Evolutionary conservation across 2,329 filamentous ascomycete species (phyloP).

Genomic region (Westerdykella aurantiaca): DNA sequence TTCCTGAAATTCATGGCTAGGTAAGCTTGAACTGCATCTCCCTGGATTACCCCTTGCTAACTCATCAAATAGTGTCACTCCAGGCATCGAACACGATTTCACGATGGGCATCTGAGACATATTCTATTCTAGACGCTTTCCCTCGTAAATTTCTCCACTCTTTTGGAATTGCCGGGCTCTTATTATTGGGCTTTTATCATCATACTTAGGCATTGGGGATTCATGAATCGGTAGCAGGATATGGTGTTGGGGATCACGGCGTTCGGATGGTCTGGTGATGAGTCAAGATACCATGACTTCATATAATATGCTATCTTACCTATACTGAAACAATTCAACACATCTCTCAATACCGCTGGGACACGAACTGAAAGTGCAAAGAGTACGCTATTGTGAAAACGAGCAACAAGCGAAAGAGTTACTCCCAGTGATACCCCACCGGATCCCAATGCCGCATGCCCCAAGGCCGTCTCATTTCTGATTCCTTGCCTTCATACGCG

Average conservation of each 20-base stretch:
- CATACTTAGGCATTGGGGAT: not conserved
- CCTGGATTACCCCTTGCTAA: constrained; percentile 46
- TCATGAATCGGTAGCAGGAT: no score
- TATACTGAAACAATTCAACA: constrained; percentile 7
- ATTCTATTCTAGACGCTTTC: not conserved
- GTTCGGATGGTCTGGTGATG: no score
- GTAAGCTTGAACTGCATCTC: constrained; percentile 11
- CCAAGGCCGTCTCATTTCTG: constrained; percentile 26
- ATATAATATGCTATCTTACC: constrained; percentile 1
- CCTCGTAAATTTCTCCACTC: not conserved
- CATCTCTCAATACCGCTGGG: constrained; percentile 1
- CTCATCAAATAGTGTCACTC: constrained; percentile 74
- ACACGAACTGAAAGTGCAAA: no score
- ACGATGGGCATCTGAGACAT: constrained; percentile 77
- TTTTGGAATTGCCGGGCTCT: not conserved
- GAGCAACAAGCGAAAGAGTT: not conserved
- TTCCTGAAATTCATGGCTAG: constrained; percentile 70
- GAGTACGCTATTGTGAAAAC: no score
- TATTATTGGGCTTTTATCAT: not conserved
- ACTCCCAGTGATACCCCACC: not conserved
- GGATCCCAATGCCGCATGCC: constrained; percentile 29
- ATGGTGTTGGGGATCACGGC: no score
- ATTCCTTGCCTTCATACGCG: constrained; percentile 33
- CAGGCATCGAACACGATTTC: constrained; percentile 95
- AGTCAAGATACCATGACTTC: not conserved